These are phyloP conservation scores for Cnidoscolus chayamansa DNA, from an alignment of 441 rosid genomes.

Conservation along the genomic window DNA sequence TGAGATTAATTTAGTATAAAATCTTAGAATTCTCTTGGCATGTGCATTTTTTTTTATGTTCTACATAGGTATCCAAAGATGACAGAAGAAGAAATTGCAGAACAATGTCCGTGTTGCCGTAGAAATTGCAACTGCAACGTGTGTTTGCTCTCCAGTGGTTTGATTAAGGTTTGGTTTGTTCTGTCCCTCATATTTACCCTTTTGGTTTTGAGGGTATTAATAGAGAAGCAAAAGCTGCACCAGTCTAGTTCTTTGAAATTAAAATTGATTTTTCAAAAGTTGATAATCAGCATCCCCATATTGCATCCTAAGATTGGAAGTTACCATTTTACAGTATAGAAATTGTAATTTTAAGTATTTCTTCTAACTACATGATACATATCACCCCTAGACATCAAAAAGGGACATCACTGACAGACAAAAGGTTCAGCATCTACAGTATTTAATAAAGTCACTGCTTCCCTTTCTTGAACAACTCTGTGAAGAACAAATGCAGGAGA, in stretches of 20 bases:
- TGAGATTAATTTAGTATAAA: not conserved
- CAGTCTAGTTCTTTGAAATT: not conserved
- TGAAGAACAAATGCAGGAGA: conserved; percentile 53
- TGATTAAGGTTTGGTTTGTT: conserved; percentile 50
- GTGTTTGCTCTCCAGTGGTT: conserved; percentile 66
- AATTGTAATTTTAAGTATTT: not conserved
- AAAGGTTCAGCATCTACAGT: conserved; percentile 47
- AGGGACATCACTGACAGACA: conserved; percentile 36
- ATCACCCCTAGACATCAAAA: conserved; percentile 51
- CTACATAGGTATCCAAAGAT: conserved; percentile 64
- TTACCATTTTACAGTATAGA: not conserved
- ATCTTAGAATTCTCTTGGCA: not conserved
- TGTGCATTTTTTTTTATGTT: not conserved
- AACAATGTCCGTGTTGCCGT: conserved; percentile 68
- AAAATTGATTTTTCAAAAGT: not conserved
- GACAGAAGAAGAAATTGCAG: conserved; percentile 44
- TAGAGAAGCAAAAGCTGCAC: conserved; percentile 1
- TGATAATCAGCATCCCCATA: not conserved
- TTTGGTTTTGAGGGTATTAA: not conserved
- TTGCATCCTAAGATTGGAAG: not conserved
- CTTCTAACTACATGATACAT: conserved; percentile 17
- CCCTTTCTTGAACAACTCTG: conserved; percentile 59
- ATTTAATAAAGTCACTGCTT: conserved; percentile 51
- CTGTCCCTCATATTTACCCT: not conserved
- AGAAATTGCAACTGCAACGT: conserved; percentile 70